These are phyloP conservation scores for Saxophila tyrrhenica DNA, from an alignment of 495 filamentous ascomycete genomes.

Conservation along the genomic window DNA sequence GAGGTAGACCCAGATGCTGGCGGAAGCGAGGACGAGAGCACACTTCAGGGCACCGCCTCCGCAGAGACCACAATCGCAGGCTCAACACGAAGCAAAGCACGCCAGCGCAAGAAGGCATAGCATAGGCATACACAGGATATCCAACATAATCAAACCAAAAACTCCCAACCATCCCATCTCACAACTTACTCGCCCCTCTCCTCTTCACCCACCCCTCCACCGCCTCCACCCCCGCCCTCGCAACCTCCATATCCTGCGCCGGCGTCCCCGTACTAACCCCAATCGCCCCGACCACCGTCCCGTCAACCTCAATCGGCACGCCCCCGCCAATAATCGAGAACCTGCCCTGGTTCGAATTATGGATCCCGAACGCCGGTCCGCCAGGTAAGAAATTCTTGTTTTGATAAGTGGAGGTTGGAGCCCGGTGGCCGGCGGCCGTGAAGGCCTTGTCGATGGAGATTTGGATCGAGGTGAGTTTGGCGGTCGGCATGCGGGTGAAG, in stretches of 20 bases:
- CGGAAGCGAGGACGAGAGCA: background rate
- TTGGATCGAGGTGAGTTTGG: conserved; percentile 31
- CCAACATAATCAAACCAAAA: background rate
- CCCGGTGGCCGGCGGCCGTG: conserved; percentile 31
- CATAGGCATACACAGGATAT: background rate
- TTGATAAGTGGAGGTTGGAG: conserved; percentile 27
- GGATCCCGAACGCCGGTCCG: conserved; percentile 29
- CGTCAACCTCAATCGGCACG: conserved; percentile 26
- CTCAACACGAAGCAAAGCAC: conserved; percentile 13
- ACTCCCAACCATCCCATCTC: background rate
- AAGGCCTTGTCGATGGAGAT: conserved; percentile 35
- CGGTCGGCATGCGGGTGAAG: conserved; percentile 31
- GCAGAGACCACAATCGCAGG: background rate
- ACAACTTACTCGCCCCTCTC: conserved; percentile 23
- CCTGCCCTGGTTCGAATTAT: conserved; percentile 27
- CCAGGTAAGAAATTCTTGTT: conserved; percentile 28
- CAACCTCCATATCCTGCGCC: conserved; percentile 28
- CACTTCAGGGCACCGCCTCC: background rate
- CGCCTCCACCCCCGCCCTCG: conserved; percentile 27
- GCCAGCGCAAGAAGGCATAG: conserved; percentile 13
- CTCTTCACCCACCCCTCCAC: conserved; percentile 21
- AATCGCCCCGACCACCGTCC: conserved; percentile 27
- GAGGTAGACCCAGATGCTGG: conserved; percentile 1
- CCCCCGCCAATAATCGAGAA: conserved; percentile 32
- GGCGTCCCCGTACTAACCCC: conserved; percentile 31